These are phyloP conservation scores for Pythium myriotylum DNA, from an alignment of 352 stramenopile species.

Conservation along the genomic window DNA sequence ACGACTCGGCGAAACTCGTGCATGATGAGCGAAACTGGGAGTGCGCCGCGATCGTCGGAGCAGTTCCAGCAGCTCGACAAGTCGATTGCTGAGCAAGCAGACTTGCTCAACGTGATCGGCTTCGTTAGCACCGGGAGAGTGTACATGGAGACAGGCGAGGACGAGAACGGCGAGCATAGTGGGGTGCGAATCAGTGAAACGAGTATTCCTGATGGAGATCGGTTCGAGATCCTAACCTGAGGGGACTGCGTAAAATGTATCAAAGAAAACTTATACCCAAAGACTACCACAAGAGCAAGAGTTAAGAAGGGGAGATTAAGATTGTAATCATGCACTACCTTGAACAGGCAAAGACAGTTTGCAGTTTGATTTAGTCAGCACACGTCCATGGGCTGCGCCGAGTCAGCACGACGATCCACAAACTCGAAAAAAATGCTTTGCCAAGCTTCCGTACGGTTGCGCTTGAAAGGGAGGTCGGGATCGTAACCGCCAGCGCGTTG, in stretches of 20 bases:
- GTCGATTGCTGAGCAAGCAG: slow-evolving; percentile 73
- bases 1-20: slow-evolving; percentile 69
- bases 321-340: too few species aligned
- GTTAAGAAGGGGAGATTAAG: too few species aligned
- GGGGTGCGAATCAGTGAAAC: slow-evolving; percentile 71
- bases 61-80: slow-evolving; percentile 73
- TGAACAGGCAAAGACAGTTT: neutral
- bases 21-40: slow-evolving; percentile 81
- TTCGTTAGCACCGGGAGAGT: slow-evolving; percentile 74
- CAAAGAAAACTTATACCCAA: neutral
- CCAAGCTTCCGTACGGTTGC: slow-evolving; percentile 81
- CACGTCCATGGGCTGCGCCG: slow-evolving; percentile 30
- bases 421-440: slow-evolving; percentile 73
- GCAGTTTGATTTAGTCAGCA: slow-evolving; percentile 11
- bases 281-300: too few species aligned
- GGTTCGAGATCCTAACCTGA: slow-evolving; percentile 67
- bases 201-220: slow-evolving; percentile 49
- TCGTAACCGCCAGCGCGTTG: slow-evolving; percentile 83
- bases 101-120: slow-evolving; percentile 76
- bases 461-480: slow-evolving; percentile 73
- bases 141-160: slow-evolving; percentile 71
- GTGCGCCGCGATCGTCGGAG: slow-evolving; percentile 63
- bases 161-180: slow-evolving; percentile 28
- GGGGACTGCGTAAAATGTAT: neutral
- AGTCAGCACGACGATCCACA: slow-evolving; percentile 28